A percentile compares a stretch with the other conserved stretches of the same genome.
Evolutionary conservation across 2,329 filamentous ascomycete species (phyloP).

Genomic region (Paracorniculantispora psalliotae): DNA sequence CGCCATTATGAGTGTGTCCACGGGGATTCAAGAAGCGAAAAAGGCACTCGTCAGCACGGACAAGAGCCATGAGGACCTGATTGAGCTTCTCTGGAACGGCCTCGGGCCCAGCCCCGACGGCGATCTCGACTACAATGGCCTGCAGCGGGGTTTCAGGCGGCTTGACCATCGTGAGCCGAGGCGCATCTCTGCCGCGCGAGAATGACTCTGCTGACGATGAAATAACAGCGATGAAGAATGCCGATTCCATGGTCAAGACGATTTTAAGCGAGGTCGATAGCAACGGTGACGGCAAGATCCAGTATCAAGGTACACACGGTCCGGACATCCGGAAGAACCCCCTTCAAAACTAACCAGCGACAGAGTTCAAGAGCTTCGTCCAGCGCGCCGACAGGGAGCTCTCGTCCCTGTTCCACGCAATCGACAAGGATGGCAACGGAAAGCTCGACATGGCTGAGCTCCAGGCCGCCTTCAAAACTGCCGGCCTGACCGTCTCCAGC

Average conservation of each 20-base stretch:
- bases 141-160: constrained; percentile 78
- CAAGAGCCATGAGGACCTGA: constrained; percentile 72
- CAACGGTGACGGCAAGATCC: constrained; percentile 82
- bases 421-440: constrained; percentile 81
- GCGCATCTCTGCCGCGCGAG: background rate
- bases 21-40: constrained; percentile 47
- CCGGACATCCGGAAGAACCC: background rate
- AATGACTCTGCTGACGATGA: background rate
- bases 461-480: constrained; percentile 67
- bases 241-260: constrained; percentile 74
- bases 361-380: constrained; percentile 89
- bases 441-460: constrained; percentile 85
- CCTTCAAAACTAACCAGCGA: background rate
- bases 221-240: constrained; percentile 73
- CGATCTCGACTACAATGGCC: constrained; percentile 75
- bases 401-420: constrained; percentile 73
- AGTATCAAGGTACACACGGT: constrained; percentile 68
- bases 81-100: constrained; percentile 78
- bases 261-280: constrained; percentile 80
- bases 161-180: constrained; percentile 80
- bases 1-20: constrained; percentile 35
- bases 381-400: constrained; percentile 82
- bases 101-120: constrained; percentile 74
- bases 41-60: constrained; percentile 71
- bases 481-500: constrained; percentile 73